Percentiles rank a stretch among this genome's conserved stretches.
phyloP scores from a whole-genome alignment of 2,329 filamentous ascomycete genomes.

The Passalora sequoiae region DNA sequence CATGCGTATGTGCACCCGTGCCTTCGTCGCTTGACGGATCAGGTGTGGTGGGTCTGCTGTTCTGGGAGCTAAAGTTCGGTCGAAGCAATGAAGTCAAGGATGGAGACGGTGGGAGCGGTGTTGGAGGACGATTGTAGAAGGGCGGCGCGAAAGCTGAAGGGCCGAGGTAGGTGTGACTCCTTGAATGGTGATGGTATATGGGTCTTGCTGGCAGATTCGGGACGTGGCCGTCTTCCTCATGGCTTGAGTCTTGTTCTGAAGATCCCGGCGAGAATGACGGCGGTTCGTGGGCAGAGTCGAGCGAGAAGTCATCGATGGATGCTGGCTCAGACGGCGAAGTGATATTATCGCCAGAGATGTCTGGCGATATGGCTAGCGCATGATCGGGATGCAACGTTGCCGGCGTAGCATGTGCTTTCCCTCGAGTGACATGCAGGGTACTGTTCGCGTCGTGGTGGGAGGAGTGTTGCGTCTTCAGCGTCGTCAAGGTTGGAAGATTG shows the following conservation, averaged over 20 bases:
- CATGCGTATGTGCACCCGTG: conserved; percentile 21
- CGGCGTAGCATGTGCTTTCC: conserved; percentile 10
- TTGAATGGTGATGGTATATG: conserved; percentile 39
- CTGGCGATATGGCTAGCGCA: conserved; percentile 13
- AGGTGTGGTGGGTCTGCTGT: conserved; percentile 86
- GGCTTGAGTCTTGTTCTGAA: conserved; percentile 28
- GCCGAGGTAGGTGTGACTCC: conserved; percentile 43
- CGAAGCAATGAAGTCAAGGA: conserved; percentile 87
- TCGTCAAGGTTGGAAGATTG: conserved; percentile 41
- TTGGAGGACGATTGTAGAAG: conserved; percentile 96
- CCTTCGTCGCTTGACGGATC: conserved; percentile 82
- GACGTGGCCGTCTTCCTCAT: conserved; percentile 30
- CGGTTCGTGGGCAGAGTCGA: conserved; percentile 27
- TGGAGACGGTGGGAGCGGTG: conserved; percentile 84
- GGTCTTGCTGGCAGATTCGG: conserved; percentile 31
- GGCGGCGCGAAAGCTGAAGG: conserved; percentile 62
- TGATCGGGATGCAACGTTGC: conserved; percentile 13
- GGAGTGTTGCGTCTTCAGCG: conserved; percentile 29
- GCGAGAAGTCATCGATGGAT: conserved; percentile 37
- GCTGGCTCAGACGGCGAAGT: conserved; percentile 37
- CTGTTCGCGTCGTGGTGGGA: conserved; percentile 16
- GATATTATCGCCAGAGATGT: conserved; percentile 24
- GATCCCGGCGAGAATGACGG: conserved; percentile 28
- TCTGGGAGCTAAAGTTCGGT: conserved; percentile 58
- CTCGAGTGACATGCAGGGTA: no score